These are phyloP conservation scores for Scheffersomyces stambukii DNA, from an alignment of 1,139 yeast species.

Conservation along the genomic window DNA sequence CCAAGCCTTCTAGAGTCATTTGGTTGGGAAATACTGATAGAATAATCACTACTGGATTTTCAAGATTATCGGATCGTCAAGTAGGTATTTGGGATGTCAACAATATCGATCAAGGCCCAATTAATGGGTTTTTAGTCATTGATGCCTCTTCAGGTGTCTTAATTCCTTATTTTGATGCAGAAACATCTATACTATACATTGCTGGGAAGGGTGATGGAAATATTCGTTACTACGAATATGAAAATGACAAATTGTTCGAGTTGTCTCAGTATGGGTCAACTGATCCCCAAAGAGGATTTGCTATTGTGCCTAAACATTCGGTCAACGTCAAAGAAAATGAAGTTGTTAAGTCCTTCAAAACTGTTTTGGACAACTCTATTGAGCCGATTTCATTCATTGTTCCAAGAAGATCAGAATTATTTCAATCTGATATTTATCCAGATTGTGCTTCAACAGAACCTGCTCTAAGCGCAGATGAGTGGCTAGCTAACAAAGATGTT, in stretches of 20 bases:
- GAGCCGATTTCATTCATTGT: slow-evolving; percentile 91
- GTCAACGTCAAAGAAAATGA: slow-evolving; percentile 83
- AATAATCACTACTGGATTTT: slow-evolving; percentile 92
- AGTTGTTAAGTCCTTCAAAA: slow-evolving; percentile 73
- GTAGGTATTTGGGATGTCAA: slow-evolving; percentile 87
- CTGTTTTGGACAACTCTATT: slow-evolving; percentile 73
- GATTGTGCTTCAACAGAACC: slow-evolving; percentile 81
- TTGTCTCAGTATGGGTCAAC: slow-evolving; percentile 82
- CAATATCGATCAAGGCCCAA: slow-evolving; percentile 72
- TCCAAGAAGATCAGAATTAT: slow-evolving; percentile 89
- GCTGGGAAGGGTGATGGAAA: slow-evolving; percentile 99
- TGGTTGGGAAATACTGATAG: slow-evolving; percentile 91
- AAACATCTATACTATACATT: slow-evolving; percentile 73
- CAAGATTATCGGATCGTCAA: slow-evolving; percentile 90
- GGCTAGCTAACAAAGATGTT: slow-evolving; percentile 71
- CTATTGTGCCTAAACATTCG: slow-evolving; percentile 77
- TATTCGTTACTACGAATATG: slow-evolving; percentile 86
- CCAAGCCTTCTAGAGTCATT: slow-evolving; percentile 79
- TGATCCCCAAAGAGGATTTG: slow-evolving; percentile 95
- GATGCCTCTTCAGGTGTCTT: slow-evolving; percentile 92
- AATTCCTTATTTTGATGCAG: slow-evolving; percentile 84
- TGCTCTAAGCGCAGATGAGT: slow-evolving; percentile 75
- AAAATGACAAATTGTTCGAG: slow-evolving; percentile 74
- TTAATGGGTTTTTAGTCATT: slow-evolving; percentile 79
- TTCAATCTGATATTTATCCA: slow-evolving; percentile 90